Evolutionary conservation across 2,329 filamentous ascomycete species (phyloP), one percentile per base, ranked within the genome.

Genomic region (Leptographium lundbergii): DNA sequence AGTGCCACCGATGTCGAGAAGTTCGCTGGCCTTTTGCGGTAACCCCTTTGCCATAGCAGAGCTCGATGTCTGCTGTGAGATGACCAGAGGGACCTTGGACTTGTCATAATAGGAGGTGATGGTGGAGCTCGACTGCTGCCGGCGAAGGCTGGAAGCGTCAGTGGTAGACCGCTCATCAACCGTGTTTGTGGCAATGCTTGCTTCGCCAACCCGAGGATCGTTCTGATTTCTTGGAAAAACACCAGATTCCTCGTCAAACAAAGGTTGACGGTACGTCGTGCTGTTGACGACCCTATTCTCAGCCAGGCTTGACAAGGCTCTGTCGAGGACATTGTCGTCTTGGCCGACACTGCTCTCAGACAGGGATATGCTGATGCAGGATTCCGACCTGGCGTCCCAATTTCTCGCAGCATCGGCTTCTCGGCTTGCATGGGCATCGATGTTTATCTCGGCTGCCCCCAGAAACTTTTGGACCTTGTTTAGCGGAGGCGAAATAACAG

Each of bases 31-130:
- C 63, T 81, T 81, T 52, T 71, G 66, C 0, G 79, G 78, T 6
- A 77, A 66, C 4, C 78, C 79, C 63, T 79, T 81, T 25, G 80
- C 78, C 75, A 83, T 82, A 61, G 79, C 77, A 1, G 80, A 81
- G 51, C 74, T 77, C 0, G 80, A 81, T 0, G 81, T 82, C 66
- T 83, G 80, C 64, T 82, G 80, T 1, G 80, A 81, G 61, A 81
- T 76, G n/a, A 77, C 73, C 6, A 82, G 72, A 13, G 80, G 79
- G 54, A 79, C 73, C 64, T 80, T 81, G 6, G 76, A 67, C 65
- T 79, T 78, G 68, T 83, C 80, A 67, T 83, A 83, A 68, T 77
- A 80, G 0, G 79, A 80, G 36, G 72, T 72, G 60, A 82, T 75
- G n/a, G 80, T 82, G 5, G 80, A 81, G 45, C 72, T 76, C 2